A percentile compares a stretch with the other conserved stretches of the same genome.
Conservation (phyloP, 2,329 filamentous ascomycete genomes). For the Ilyonectria sp. region DNA sequence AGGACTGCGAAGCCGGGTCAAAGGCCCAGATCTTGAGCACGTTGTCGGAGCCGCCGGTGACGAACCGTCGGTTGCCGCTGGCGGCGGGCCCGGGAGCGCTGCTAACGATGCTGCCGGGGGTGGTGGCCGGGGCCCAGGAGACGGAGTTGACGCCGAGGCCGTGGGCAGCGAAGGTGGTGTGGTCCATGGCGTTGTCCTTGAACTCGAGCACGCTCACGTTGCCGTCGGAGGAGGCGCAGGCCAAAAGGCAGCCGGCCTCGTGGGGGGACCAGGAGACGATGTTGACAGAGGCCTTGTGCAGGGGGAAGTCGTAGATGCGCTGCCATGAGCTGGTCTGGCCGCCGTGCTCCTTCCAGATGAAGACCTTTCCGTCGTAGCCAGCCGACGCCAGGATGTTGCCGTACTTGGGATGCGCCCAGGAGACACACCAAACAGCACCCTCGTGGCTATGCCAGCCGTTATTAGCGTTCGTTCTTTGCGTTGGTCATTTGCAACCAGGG, state of each 20-base stretch:
- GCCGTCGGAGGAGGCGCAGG: constrained; percentile 94
- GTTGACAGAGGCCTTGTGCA: constrained; percentile 97
- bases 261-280: constrained; percentile 98
- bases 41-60: constrained; percentile 96
- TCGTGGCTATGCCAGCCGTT: constrained; percentile 78
- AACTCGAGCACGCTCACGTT: constrained; percentile 96
- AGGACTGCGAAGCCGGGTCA: constrained; percentile 73
- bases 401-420: constrained; percentile 98
- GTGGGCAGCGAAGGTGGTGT: constrained; percentile 92
- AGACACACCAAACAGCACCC: constrained; percentile 96
- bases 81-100: constrained; percentile 73
- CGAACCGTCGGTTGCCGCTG: constrained; percentile 83
- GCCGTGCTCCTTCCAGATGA: constrained; percentile 96
- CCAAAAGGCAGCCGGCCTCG: constrained; percentile 93
- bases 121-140: constrained; percentile 90
- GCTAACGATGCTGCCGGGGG: constrained; percentile 87
- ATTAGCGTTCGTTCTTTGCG: constrained; percentile 33
- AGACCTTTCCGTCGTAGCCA: constrained; percentile 96
- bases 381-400: constrained; percentile 97
- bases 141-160: constrained; percentile 96
- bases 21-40: constrained; percentile 94
- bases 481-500: neutral
- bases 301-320: constrained; percentile 91
- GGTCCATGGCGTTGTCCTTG: constrained; percentile 94
- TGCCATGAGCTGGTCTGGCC: constrained; percentile 76